A percentile compares a stretch with the other conserved stretches of the same genome.
Evolutionary conservation across 352 stramenopile genomes (phyloP).

Genomic region (Globisporangium takayamanum): DNA sequence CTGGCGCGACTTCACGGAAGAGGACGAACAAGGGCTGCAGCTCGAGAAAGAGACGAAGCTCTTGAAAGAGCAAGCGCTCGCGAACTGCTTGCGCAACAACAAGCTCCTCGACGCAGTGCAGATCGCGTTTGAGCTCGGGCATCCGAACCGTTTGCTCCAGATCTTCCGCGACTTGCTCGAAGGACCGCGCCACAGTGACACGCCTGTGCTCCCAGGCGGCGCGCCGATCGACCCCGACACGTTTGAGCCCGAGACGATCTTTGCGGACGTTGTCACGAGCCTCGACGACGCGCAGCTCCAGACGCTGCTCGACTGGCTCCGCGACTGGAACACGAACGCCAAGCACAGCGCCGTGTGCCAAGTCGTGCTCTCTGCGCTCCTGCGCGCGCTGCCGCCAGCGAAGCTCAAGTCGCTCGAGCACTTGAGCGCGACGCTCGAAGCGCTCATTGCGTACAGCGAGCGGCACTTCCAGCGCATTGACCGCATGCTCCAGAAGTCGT

Average conservation of each 20-base stretch:
- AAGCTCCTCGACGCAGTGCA: slow-evolving; percentile 83
- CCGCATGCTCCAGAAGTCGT: slow-evolving; percentile 94
- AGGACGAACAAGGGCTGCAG: slow-evolving; percentile 82
- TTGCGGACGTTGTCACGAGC: slow-evolving; percentile 52
- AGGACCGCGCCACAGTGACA: slow-evolving; percentile 56
- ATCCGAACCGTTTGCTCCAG: slow-evolving; percentile 92
- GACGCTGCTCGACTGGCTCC: slow-evolving; percentile 91
- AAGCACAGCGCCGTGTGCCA: slow-evolving; percentile 92
- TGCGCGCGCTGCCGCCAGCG: slow-evolving; percentile 61
- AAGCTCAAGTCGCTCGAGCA: slow-evolving; percentile 69
- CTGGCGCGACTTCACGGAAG: slow-evolving; percentile 92
- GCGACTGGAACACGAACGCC: slow-evolving; percentile 98
- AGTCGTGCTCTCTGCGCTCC: slow-evolving; percentile 88
- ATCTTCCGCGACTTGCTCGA: slow-evolving; percentile 85
- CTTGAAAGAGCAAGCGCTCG: slow-evolving; percentile 93
- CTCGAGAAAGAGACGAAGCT: slow-evolving; percentile 87
- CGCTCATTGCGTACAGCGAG: slow-evolving; percentile 95
- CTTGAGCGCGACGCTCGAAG: slow-evolving; percentile 82
- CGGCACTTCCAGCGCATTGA: slow-evolving; percentile 97
- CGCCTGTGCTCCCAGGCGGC: slow-evolving; percentile 30
- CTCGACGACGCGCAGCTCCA: slow-evolving; percentile 82
- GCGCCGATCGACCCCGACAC: slow-evolving; percentile 39
- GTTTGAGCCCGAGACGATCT: slow-evolving; percentile 60
- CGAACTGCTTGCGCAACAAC: slow-evolving; percentile 91
- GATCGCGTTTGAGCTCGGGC: slow-evolving; percentile 90